phyloP scores from a whole-genome alignment of 2,329 filamentous ascomycete genomes.

The Fusarium nisikadoi region DNA sequence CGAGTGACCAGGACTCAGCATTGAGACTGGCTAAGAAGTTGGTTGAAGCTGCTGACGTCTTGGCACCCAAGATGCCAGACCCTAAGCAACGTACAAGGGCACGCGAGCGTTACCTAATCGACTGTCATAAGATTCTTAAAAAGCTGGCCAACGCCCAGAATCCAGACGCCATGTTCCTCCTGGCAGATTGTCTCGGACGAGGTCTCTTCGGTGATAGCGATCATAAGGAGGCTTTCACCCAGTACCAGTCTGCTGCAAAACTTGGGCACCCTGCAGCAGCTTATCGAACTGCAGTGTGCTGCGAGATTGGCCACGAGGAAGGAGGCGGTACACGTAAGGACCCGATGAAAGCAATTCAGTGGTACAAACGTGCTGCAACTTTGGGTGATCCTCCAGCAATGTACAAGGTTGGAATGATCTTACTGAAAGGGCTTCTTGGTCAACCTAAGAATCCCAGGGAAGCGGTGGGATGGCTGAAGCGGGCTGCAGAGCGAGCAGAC shows the following conservation, averaged over 20 bases:
- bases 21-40: slow-evolving; percentile 83
- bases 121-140: slow-evolving; percentile 91
- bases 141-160: slow-evolving; percentile 81
- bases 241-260: slow-evolving; percentile 96
- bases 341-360: slow-evolving; percentile 93
- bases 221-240: slow-evolving; percentile 88
- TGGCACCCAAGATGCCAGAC: slow-evolving; percentile 73
- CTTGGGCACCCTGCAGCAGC: slow-evolving; percentile 85
- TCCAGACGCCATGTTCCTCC: slow-evolving; percentile 89
- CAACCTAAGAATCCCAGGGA: slow-evolving; percentile 85
- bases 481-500: slow-evolving; percentile 89
- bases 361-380: slow-evolving; percentile 94
- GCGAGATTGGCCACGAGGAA: slow-evolving; percentile 94
- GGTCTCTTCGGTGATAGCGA: slow-evolving; percentile 85
- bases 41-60: slow-evolving; percentile 82
- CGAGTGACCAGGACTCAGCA: slow-evolving; percentile 76
- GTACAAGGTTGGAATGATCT: slow-evolving; percentile 98
- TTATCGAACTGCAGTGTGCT: slow-evolving; percentile 95
- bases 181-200: slow-evolving; percentile 89
- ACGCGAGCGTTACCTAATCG: slow-evolving; percentile 84
- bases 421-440: slow-evolving; percentile 91
- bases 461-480: slow-evolving; percentile 91
- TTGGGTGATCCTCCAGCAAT: slow-evolving; percentile 92
- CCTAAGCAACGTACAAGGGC: slow-evolving; percentile 78
- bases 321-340: slow-evolving; percentile 93